Base-by-base conservation (phyloP, 257 asterid genomes). In the Lycium ferocissimum region DNA sequence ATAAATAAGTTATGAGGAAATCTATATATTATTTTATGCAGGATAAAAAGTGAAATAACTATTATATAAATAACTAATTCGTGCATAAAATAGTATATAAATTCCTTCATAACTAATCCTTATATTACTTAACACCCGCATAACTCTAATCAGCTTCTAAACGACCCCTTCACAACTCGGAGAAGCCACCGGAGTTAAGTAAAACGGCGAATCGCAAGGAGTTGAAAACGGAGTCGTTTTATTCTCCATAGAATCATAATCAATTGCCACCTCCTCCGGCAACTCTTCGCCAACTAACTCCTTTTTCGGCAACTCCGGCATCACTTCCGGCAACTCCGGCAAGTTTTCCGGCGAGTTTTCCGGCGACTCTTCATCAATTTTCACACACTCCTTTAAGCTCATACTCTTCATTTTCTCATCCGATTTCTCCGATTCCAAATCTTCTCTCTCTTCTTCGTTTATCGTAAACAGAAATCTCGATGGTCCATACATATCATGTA, bases 401-500 rank as follows among this genome's bases (percentile, higher is more conserved):
- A 84, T 67, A 85, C 90, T 20, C 26, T 38, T 87, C 51, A 9
- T 40, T 43, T 69, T 80, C 70, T 86, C 90, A 5, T 85, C 87
- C 0, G 86, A 65, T 9, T 37, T 84, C 62, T 79, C 89, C 15
- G 90, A 86, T n/a, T 93, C 94, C 83, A 85, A 56, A 2, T 86
- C 93, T 4, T 88, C 94, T 65, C 57, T 89, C 70, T 92, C 98
- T 89, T 92, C 96, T 73, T 91, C 98, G 45, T 86, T 86, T 56
- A 94, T 86, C 17, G 96, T 91, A 49, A 89, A 92, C 53, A 92
- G 85, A 84, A 91, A 89, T 72, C 93, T 90, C 57, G 98, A 92
- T 10, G 92, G 94, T 7, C 93, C 97, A 78, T 87, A 89, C 91
- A 86, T 86, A 22, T 91, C 91, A 75, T 82, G 86, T 56, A 94